These are phyloP conservation scores for Quercus parvula DNA, from an alignment of 306 rosid species.

Conservation along the genomic window DNA sequence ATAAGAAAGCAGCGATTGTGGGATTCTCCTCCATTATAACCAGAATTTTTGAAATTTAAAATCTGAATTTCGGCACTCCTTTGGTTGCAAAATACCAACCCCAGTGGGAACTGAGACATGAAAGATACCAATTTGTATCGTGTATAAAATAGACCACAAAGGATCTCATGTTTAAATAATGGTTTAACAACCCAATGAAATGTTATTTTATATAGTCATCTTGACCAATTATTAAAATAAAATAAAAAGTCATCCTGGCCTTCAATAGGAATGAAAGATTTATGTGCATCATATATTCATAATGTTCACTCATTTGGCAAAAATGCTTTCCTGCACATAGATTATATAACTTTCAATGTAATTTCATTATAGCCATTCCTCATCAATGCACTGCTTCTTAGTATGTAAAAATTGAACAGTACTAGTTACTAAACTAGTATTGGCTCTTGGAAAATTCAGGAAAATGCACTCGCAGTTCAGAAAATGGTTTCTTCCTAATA, in stretches of 20 bases:
- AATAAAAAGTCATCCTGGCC: background rate
- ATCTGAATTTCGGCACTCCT: too few species aligned
- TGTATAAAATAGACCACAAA: too few species aligned
- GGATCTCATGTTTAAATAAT: too few species aligned
- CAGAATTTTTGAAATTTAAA: too few species aligned
- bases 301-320: background rate
- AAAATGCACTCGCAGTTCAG: constrained; percentile 16
- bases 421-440: background rate
- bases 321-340: constrained; percentile 8
- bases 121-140: too few species aligned
- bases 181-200: too few species aligned
- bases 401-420: background rate
- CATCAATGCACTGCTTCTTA: background rate
- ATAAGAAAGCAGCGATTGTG: too few species aligned
- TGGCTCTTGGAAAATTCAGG: background rate
- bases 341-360: background rate
- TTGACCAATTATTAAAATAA: too few species aligned
- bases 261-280: background rate
- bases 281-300: too few species aligned
- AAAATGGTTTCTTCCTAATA: constrained; percentile 29
- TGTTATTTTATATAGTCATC: background rate
- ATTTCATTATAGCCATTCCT: background rate
- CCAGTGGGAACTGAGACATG: too few species aligned
- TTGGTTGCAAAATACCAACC: too few species aligned
- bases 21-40: too few species aligned